Evolutionary conservation across 2,329 filamentous ascomycete genomes (phyloP), one percentile per base, ranked within the genome.

Genomic region (Colletotrichum lupini): DNA sequence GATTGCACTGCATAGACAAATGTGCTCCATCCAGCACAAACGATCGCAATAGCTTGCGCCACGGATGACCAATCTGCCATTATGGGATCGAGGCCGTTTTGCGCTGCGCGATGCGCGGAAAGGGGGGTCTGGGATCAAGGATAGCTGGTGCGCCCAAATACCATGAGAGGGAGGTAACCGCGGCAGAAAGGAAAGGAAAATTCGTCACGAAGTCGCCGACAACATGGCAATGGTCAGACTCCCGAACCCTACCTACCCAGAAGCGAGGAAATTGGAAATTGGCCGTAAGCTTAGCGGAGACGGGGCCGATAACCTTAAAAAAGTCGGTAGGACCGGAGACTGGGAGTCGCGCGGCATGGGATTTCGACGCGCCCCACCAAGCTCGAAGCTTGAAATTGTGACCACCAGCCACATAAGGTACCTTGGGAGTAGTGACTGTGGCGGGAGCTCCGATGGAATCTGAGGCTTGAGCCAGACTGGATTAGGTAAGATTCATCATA

Each of bases 11-110:
- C 53, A 53, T 90, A 77, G 30, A 92, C 84, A 42, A 86, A 77
- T 65, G 81, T 79, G 77, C 85, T 87, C 89, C 91, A 92, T 74
- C 85, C 77, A 52, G 90, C 82, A 75, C 85, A 89, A 62, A 84
- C 80, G 67, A 82, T 81, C 75, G 89, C 89, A 61, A 87, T 75
- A 55, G 77, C 78, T 73, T 86, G 81, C 62, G 81, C 59, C 46
- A 77, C 73, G 49, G 75, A 64, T 19, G 77, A 74, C 77, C 78
- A 78, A 28, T 64, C 59, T 55, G 66, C 24, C 56, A 74, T 75
- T 22, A 28, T 52, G 7, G 19, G 19, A 22, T 49, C 42, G 42
- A 49, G 8, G 8, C 42, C 19, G 19, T 11, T n/a, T n/a, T 67
- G 37, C 59, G 22, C 65, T 30, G 42, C 22, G 22, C 62, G 32